These are phyloP conservation scores for Eutrema salsugineum DNA, from an alignment of 441 rosid species.

Conservation along the genomic window DNA sequence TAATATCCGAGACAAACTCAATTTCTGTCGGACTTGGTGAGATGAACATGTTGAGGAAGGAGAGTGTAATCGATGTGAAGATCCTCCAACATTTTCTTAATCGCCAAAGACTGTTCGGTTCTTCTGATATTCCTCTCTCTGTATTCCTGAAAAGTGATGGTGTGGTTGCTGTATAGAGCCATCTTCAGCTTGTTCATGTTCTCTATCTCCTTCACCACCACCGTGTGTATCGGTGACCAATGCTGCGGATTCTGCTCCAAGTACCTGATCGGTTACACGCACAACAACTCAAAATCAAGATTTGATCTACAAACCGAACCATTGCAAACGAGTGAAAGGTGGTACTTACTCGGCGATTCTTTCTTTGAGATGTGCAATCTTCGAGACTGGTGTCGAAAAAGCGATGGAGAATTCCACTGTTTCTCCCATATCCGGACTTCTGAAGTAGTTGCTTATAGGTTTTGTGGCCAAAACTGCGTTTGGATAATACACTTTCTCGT, in stretches of 20 bases:
- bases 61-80: constrained; percentile 54
- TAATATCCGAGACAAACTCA: not conserved
- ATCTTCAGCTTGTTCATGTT: constrained; percentile 65
- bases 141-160: constrained; percentile 49
- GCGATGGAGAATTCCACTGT: constrained; percentile 52
- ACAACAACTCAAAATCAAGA: not conserved
- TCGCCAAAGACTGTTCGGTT: constrained; percentile 42
- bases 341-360: constrained; percentile 43
- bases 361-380: constrained; percentile 48
- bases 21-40: constrained; percentile 21
- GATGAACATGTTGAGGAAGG: constrained; percentile 53
- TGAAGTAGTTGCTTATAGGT: constrained; percentile 61
- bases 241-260: constrained; percentile 46
- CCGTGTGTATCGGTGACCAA: constrained; percentile 39
- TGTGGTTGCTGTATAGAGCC: constrained; percentile 40
- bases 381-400: constrained; percentile 56
- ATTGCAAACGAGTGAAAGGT: not conserved
- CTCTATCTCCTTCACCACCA: constrained; percentile 48
- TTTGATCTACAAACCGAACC: not conserved
- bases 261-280: constrained; percentile 30
- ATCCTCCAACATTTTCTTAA: constrained; percentile 48
- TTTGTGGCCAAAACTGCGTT: constrained; percentile 58
- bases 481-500: constrained; percentile 61
- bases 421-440: constrained; percentile 74
- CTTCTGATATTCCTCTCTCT: constrained; percentile 48